Evolutionary conservation across 2,329 filamentous ascomycete genomes (phyloP).

Genomic region (Sphaerostilbella broomeana): DNA sequence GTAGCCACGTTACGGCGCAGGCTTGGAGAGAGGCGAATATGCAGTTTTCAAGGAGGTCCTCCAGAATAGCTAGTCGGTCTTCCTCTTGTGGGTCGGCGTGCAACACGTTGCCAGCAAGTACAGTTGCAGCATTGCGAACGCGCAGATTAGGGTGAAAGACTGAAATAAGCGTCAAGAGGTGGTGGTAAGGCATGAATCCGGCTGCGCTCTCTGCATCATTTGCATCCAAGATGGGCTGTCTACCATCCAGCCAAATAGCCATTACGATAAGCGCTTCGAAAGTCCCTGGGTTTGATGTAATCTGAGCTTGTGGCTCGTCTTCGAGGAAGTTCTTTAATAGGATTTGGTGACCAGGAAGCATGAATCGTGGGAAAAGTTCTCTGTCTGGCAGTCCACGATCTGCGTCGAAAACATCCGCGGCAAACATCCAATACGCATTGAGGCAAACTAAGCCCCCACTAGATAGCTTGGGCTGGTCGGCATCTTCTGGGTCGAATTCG

Average conservation of each 20-base stretch:
- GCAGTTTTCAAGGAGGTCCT: constrained; percentile 60
- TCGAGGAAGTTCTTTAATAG: constrained; percentile 49
- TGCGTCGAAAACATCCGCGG: constrained; percentile 54
- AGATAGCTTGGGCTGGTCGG: constrained; percentile 50
- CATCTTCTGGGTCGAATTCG: constrained; percentile 40
- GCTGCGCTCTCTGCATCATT: constrained; percentile 28
- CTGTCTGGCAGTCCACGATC: constrained; percentile 47
- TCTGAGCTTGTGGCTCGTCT: constrained; percentile 41
- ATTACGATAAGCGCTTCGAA: constrained; percentile 54
- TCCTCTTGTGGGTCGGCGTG: constrained; percentile 55
- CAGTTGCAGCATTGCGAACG: constrained; percentile 49
- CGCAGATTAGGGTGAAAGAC: constrained; percentile 50
- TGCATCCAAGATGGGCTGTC: constrained; percentile 34
- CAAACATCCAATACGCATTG: constrained; percentile 56
- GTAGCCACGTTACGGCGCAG: constrained; percentile 56
- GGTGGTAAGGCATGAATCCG: constrained; percentile 55
- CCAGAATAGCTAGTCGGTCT: constrained; percentile 53
- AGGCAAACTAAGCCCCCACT: constrained; percentile 53
- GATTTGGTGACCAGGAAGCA: constrained; percentile 54
- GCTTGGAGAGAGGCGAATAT: constrained; percentile 56
- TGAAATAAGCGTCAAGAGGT: constrained; percentile 50
- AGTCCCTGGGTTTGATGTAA: constrained; percentile 45
- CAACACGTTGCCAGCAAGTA: constrained; percentile 46
- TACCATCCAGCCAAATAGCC: constrained; percentile 52
- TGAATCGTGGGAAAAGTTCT: constrained; percentile 51